Base-by-base conservation (phyloP, 768 basidiomycete genomes). In the Naganishia vishniacii region DNA sequence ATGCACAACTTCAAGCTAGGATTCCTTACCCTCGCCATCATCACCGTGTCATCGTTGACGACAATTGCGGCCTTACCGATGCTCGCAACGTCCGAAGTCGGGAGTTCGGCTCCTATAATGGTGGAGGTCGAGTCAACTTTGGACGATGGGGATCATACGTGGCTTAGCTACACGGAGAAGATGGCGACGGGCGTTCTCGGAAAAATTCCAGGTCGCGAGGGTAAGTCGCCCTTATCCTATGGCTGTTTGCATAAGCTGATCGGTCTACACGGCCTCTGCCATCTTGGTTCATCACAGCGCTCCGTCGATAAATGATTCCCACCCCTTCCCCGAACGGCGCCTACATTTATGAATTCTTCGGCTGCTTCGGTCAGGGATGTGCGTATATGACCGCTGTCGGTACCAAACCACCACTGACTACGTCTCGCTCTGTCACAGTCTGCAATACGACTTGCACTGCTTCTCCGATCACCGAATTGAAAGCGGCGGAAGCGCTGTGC, bases 341-440 rank as follows among this genome's bases (percentile, higher is more conserved):
- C 9, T 53, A 53, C 51, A 53, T 53, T 20, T 53, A 53, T 25
- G 51, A 53, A 25, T 53, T 53, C 51, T 53, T 37, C 51, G 51
- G 51, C 34, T 53, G 51, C 18, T 53, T 53, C 34, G 51, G 51
- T 18, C 51, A 37, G 40, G 51, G 51, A 40, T 53, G 51, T 53
- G n/a, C 25, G 51, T 32, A 20, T 7, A 8, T 44, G 6, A 12
- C n/a, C 5, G 11, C n/a, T 18, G 18, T 12, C n/a, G 5, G 5
- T 8, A 44, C 5, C 13, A n/a, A n/a, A 44, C n/a, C 13, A 20
- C 18, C 13, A 20, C 42, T 44, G 6, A 44, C n/a, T n/a, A 8
- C 7, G 42, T 6, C n/a, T 8, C 32, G 28, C 29, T 31, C 16
- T 16, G 12, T 25, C 31, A 7, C 34, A 53, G 51, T 53, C 34